Base-by-base conservation (phyloP, 2,329 filamentous ascomycete species). In the Geosmithia putterillii region DNA sequence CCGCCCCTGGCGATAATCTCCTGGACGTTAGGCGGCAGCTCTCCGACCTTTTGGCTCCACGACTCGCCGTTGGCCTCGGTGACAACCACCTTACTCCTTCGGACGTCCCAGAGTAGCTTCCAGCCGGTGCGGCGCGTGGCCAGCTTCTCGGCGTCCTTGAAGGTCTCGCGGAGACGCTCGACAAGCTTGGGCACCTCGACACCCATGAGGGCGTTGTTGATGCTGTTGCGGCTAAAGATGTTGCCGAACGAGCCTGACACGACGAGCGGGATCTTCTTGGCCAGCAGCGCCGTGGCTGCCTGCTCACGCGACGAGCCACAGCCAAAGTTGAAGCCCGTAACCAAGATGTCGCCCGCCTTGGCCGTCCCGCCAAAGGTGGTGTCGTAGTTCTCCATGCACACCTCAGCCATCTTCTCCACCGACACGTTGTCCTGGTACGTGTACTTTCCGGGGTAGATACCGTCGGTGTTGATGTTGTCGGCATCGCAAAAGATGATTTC, bases 321-420 rank as follows among this genome's bases (percentile, higher is more conserved):
- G 40, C 90, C 90, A 56, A 95, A 95, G 67, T 94, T 94, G 68
- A 81, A 92, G 25, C 88, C 88, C 0, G 81, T 66, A 1, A 95
- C 88, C 1, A 95, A 74, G 44, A 95, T 86, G 54, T 96, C 89
- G 41, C 78, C 79, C 0, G 75, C 57, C 49, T 74, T 73, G 39
- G 83, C 81, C 32, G 81, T 68, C 1, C 64, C 60, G 9, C 70
- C 61, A 58, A 95, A 95, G 0, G 68, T 58, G 0, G 73, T 64
- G 57, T 96, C 90, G 64, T 95, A 96, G 70, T 96, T 96, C 58
- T 83, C 75, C 88, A 96, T 95, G 62, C 84, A 89, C 1, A 89
- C 88, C 50, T 84, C 69, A 0, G 87, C 86, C 90, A 96, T 95
- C 45, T 78, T 78, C 47, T 86, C 82, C 1, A 64, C 68, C 0